A percentile compares a stretch with the other conserved stretches of the same genome.
Evolutionary conservation across 2,329 filamentous ascomycete genomes (phyloP).

Genomic region (Ophiostoma himal-ulmi): DNA sequence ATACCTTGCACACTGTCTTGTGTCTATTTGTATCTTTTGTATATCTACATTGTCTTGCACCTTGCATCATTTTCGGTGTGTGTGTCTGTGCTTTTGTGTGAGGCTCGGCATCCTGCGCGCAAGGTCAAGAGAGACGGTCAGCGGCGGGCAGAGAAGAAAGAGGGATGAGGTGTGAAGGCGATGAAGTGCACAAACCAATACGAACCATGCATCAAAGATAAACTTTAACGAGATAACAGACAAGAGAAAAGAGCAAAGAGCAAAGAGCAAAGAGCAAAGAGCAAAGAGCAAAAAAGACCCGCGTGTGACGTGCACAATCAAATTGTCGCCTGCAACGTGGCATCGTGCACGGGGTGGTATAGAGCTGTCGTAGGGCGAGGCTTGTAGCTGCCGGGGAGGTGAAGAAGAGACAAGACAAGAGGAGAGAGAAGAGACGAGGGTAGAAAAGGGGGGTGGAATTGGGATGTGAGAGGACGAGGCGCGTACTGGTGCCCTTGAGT

Average conservation of each 20-base stretch:
- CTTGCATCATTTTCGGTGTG: not conserved
- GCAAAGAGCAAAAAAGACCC: not conserved
- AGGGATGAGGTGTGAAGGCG: not conserved
- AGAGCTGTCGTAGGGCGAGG: not conserved
- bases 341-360: not conserved
- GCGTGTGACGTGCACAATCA: not conserved
- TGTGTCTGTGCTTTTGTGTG: not conserved
- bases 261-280: too few species aligned
- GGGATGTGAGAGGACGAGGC: too few species aligned
- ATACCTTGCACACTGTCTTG: too few species aligned
- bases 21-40: too few species aligned
- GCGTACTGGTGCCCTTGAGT: not conserved
- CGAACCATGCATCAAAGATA: too few species aligned
- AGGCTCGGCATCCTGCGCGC: conserved; percentile 4
- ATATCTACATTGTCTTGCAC: not conserved
- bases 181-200: not conserved
- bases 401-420: not conserved
- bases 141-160: not conserved
- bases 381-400: not conserved
- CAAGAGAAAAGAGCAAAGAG: not conserved
- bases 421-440: not conserved
- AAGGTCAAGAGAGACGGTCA: not conserved
- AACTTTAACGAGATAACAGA: not conserved
- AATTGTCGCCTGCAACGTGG: conserved; percentile 9
- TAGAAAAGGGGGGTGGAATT: not conserved